Conservation (phyloP, 176 grass and related monocot genomes). For the Aegilops speltoides region DNA sequence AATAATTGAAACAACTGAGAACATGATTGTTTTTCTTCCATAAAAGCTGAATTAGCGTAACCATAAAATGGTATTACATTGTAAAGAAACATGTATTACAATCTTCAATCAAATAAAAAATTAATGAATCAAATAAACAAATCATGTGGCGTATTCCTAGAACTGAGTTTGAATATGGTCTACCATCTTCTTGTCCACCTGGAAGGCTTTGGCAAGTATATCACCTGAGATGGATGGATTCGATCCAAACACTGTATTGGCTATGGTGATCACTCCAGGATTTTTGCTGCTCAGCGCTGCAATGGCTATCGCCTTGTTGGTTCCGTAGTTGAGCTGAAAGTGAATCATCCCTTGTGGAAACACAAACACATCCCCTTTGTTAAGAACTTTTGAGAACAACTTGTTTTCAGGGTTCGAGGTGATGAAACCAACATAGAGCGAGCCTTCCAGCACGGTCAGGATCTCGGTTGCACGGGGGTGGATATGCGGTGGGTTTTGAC, state of each 20-base stretch:
- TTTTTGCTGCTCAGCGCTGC: neutral
- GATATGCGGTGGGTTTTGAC: conserved; percentile 2
- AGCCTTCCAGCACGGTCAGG: neutral
- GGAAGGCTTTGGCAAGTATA: neutral
- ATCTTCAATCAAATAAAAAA: too few relatives aligned
- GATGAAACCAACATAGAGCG: conserved; percentile 1
- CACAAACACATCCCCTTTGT: neutral
- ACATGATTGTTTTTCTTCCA: too few relatives aligned
- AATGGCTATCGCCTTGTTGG: neutral
- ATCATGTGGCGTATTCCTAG: neutral
- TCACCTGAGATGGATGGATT: neutral
- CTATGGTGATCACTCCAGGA: neutral
- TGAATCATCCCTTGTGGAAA: neutral
- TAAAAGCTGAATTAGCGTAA: too few relatives aligned
- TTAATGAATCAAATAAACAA: too few relatives aligned
- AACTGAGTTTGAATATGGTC: conserved; percentile 1
- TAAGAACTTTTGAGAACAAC: neutral
- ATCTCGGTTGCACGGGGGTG: neutral
- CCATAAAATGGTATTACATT: too few relatives aligned
- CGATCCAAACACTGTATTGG: neutral
- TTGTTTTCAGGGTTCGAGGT: neutral
- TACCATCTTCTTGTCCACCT: neutral
- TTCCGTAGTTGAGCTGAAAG: neutral
- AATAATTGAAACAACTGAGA: too few relatives aligned
- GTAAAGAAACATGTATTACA: too few relatives aligned